Conservation (phyloP, 2,329 filamentous ascomycete genomes). For the Talaromyces amestolkiae region DNA sequence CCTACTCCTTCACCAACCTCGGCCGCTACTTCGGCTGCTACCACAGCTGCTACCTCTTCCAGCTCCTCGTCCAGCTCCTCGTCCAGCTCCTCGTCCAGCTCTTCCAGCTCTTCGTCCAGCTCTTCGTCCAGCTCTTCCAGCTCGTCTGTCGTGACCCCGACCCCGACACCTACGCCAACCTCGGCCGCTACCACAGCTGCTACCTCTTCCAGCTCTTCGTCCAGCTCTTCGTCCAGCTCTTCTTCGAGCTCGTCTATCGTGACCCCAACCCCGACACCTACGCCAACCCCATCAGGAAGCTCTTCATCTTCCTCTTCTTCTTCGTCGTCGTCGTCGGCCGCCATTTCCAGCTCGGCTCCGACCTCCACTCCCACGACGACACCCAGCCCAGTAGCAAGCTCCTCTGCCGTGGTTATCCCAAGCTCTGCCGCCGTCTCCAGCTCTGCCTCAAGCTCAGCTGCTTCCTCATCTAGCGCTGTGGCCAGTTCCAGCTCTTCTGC, state of each 20-base stretch:
- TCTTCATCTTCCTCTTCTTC: constrained; percentile 4
- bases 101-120: neutral
- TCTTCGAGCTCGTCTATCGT: neutral
- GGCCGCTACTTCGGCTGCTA: neutral
- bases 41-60: neutral
- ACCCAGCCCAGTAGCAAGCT: neutral
- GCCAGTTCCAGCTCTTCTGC: constrained; percentile 1
- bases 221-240: neutral
- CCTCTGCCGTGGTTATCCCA: constrained; percentile 3
- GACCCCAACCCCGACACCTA: neutral
- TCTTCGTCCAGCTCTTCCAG: neutral
- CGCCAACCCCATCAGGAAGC: neutral
- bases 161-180: neutral
- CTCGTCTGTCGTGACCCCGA: neutral
- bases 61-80: constrained; percentile 3
- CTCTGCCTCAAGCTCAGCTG: neutral
- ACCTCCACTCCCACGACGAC: neutral
- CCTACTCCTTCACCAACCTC: neutral
- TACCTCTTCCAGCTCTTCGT: constrained; percentile 1
- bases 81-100: neutral
- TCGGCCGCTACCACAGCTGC: neutral
- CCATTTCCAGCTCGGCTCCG: neutral
- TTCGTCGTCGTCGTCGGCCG: neutral
- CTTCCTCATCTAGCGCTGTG: neutral
- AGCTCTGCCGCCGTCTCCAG: constrained; percentile 1